These are phyloP conservation scores for Hypoxylon sp. DNA, from an alignment of 2,329 filamentous ascomycete species.

Conservation along the genomic window DNA sequence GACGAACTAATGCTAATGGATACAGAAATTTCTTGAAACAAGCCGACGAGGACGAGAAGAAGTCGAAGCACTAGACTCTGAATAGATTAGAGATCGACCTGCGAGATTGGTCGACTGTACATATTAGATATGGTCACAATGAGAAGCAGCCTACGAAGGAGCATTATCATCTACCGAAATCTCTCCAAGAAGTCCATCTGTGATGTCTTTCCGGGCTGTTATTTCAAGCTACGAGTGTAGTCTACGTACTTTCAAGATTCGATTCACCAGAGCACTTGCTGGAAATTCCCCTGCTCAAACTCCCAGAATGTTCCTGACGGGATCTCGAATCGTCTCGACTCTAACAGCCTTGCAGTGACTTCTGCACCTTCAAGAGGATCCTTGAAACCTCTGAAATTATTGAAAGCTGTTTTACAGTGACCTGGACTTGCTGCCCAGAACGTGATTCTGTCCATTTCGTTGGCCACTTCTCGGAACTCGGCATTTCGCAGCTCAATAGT, in stretches of 20 bases:
- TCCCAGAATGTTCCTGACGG: conserved; percentile 28
- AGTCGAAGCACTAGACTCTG: conserved; percentile 51
- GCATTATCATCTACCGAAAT: conserved; percentile 16
- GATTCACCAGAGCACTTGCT: conserved; percentile 30
- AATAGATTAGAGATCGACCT: conserved; percentile 27
- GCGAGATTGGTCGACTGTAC: conserved; percentile 41
- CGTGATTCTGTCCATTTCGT: conserved; percentile 19
- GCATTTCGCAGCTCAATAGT: conserved; percentile 22
- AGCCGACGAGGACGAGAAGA: conserved; percentile 53
- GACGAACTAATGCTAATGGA: conserved; percentile 31
- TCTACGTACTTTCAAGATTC: conserved; percentile 3
- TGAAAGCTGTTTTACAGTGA: conserved; percentile 25
- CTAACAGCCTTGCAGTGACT: conserved; percentile 23
- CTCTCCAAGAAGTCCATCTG: conserved; percentile 7
- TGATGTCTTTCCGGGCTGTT: conserved; percentile 11
- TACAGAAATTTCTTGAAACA: conserved; percentile 57
- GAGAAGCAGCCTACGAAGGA: conserved; percentile 24
- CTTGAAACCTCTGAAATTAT: conserved; percentile 24
- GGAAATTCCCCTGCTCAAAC: conserved; percentile 30
- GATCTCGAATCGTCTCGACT: conserved; percentile 23
- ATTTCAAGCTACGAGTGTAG: not conserved
- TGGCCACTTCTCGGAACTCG: conserved; percentile 15
- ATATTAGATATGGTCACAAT: conserved; percentile 42
- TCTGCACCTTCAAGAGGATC: conserved; percentile 26
- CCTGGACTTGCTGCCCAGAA: conserved; percentile 18